Percentiles rank a stretch among this genome's conserved stretches.
phyloP scores from a whole-genome alignment of 2,329 filamentous ascomycete genomes.

The Clonostachys sp. region DNA sequence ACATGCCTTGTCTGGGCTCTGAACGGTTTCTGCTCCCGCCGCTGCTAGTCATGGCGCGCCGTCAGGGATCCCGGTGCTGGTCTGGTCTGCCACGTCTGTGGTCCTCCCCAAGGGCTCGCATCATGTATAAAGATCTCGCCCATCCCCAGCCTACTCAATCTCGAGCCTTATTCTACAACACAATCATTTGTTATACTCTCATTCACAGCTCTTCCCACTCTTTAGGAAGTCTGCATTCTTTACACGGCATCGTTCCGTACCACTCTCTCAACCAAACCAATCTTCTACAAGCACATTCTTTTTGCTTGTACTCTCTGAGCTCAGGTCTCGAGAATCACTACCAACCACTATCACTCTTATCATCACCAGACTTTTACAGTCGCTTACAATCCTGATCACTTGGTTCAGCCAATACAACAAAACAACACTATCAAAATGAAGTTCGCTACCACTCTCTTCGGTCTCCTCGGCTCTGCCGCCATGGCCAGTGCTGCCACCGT shows the following conservation, averaged over 20 bases:
- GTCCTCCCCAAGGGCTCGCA: too few relatives aligned
- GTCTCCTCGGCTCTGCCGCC: conserved; percentile 34
- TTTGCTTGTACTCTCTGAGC: conserved; percentile 2
- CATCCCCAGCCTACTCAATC: neutral
- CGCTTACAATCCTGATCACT: conserved; percentile 5
- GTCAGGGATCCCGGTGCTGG: too few relatives aligned
- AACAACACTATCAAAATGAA: conserved; percentile 41
- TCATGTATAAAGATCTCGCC: neutral
- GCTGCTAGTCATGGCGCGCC: too few relatives aligned
- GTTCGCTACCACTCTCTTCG: conserved; percentile 40
- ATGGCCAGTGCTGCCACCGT: conserved; percentile 42
- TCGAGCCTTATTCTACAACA: conserved; percentile 1
- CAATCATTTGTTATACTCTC: conserved; percentile 2
- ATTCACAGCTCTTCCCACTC: conserved; percentile 4
- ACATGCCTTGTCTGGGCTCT: too few relatives aligned
- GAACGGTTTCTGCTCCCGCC: too few relatives aligned
- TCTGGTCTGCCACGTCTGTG: too few relatives aligned
- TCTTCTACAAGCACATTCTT: neutral
- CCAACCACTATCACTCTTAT: conserved; percentile 5
- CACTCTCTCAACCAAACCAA: conserved; percentile 1
- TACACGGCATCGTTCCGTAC: conserved; percentile 1
- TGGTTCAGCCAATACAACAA: conserved; percentile 4
- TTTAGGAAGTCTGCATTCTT: conserved; percentile 2
- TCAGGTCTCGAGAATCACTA: conserved; percentile 6
- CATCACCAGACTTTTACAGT: conserved; percentile 5